Evolutionary conservation across 768 basidiomycete genomes (phyloP), one percentile per base, ranked within the genome.

Genomic region (Suillus occidentalis): DNA sequence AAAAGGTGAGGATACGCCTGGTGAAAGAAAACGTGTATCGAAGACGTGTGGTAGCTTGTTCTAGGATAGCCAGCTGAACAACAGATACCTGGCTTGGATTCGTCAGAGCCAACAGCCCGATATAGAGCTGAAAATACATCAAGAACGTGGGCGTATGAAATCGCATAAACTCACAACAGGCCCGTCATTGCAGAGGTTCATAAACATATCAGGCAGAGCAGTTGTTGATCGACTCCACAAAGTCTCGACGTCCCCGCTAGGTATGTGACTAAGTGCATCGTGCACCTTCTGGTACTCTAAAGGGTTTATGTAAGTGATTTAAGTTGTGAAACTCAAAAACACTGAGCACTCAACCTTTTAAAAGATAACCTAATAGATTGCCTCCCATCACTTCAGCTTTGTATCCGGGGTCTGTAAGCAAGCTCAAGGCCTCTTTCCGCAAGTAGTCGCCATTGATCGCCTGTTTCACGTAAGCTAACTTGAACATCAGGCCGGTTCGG

Each of bases 31-130:
- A 70, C 1, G 77, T 72, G 45, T 55, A 60, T 6, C 70, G 69
- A 47, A 78, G 62, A 10, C 68, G 71, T 10, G 62, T 12, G 1
- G 76, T 67, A 2, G 72, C 69, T 61, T 76, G 72, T 50, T 73
- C 67, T 0, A 78, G 67, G 20, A 76, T 63, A 22, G 77, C 77
- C 8, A 78, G 69, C 52, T 76, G 73, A 20, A 72, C 63, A 45
- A 78, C 64, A 20, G 77, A 74, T 18, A 76, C 43, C 14, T 63
- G 70, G 5, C 70, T 68, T 13, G 77, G 77, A 36, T 25, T 42
- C 16, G 72, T 50, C 37, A 78, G 61, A 13, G 75, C 72, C 39
- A 70, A 62, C 22, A 71, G 63, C n/a, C 72, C 75, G 43, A 73
- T 72, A 61, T 75, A 78, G n/a, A 77, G 61, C 73, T 73, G 20